Evolutionary conservation across 2,329 filamentous ascomycete genomes (phyloP).

Genomic region (Passalora sequoiae): DNA sequence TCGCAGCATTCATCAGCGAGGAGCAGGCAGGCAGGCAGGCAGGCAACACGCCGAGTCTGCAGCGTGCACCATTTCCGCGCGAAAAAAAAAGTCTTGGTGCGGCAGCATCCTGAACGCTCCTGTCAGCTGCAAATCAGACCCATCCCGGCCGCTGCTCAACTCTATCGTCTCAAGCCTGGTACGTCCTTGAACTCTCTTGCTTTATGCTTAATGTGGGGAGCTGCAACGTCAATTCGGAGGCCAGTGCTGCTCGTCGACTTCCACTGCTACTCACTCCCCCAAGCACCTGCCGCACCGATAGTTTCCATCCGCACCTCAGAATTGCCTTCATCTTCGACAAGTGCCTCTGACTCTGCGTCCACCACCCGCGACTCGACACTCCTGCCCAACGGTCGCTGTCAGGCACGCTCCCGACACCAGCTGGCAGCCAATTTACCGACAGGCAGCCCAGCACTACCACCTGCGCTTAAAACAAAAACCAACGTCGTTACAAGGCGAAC

Average conservation of each 20-base stretch:
- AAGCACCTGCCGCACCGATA: slow-evolving; percentile 3
- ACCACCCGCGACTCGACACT: no score
- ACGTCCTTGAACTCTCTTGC: slow-evolving; percentile 27
- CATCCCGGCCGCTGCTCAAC: slow-evolving; percentile 26
- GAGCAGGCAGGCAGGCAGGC: no score
- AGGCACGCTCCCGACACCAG: no score
- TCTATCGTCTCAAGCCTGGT: slow-evolving; percentile 24
- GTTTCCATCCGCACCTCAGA: neutral
- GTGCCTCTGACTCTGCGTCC: slow-evolving; percentile 1
- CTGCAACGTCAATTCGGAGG: slow-evolving; percentile 6
- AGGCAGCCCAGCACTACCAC: neutral
- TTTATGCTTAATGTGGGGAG: slow-evolving; percentile 31
- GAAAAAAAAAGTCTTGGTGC: neutral
- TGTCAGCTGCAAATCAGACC: slow-evolving; percentile 15
- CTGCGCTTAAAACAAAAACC: no score
- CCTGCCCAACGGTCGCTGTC: no score
- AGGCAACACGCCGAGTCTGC: no score
- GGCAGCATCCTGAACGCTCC: slow-evolving; percentile 1
- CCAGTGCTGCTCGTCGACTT: slow-evolving; percentile 3
- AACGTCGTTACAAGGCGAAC: slow-evolving; percentile 17
- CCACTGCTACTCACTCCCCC: slow-evolving; percentile 2
- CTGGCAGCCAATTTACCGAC: no score
- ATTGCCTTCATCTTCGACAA: neutral
- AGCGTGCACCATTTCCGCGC: no score
- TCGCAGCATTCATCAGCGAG: no score